Evolutionary conservation across 2,329 filamentous ascomycete genomes (phyloP), one percentile per base, ranked within the genome.

Genomic region (Fusarium oxysporum): DNA sequence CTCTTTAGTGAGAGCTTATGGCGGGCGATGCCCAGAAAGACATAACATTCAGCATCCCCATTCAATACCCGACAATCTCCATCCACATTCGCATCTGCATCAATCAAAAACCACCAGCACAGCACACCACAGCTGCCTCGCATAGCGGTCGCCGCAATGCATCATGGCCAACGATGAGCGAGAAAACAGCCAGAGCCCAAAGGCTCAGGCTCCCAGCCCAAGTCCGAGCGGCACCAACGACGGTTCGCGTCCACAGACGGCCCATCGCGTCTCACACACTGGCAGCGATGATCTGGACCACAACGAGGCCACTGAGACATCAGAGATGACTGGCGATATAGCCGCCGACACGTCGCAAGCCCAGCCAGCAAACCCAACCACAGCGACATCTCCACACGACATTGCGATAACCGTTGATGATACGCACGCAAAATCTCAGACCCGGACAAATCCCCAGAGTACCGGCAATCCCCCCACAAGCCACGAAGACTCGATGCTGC

Each of bases 121-220:
- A 57, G 61, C 50, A 66, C 25, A 51, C 51, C 38, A 59, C 37
- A 43, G 48, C 48, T 44, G 50, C 47, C 40, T 65, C 54, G 60
- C 66, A 65, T 62, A 57, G 59, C 58, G 71, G 71, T 62, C 54
- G 74, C 74, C 75, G 77, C 74, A 73, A 81, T 81, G 80, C 78
- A 78, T 76, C 78, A 83, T 84, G 82, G 79, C 80, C 68, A 75
- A 78, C 73, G 79, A 80, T 78, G 80, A 81, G 70, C 65, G 69
- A 71, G 69, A 76, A 70, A 45, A 67, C 57, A 60, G 62, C 59
- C 67, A 54, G 45, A 64, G 73, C 78, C 74, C 61, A 38, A 68
- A 53, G 23, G 57, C 47, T 47, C 70, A 51, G 63, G 55, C 63
- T 56, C 47, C 73, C 44, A 75, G 70, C 65, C 63, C 71, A 45